Evolutionary conservation across 768 basidiomycete species (phyloP).

Genomic region (Russula emetica): DNA sequence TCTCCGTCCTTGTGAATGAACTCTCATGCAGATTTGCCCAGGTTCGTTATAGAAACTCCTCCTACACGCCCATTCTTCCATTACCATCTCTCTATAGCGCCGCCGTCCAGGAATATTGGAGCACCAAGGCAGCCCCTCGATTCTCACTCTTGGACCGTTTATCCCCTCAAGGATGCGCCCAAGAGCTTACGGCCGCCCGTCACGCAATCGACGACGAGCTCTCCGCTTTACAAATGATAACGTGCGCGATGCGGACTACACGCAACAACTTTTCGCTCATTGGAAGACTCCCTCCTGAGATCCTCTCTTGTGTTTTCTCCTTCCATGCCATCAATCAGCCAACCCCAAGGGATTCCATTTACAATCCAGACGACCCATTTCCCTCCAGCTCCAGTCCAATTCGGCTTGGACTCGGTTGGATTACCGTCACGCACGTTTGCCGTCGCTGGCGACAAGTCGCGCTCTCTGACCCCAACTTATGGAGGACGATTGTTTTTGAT

Average conservation of each 20-base stretch:
- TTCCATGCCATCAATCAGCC: conserved; percentile 2
- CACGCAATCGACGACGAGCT: conserved; percentile 3
- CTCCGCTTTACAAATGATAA: not conserved
- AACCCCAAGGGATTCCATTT: not conserved
- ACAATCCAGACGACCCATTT: not conserved
- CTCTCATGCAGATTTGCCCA: not conserved
- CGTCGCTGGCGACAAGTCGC: conserved; percentile 12
- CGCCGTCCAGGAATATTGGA: not conserved
- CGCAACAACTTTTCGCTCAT: conserved; percentile 7
- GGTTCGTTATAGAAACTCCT: not conserved
- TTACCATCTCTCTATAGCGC: not conserved
- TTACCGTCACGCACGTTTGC: conserved; percentile 14
- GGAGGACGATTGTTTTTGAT: not conserved
- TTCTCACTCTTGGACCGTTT: not conserved
- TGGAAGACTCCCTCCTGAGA: conserved; percentile 8
- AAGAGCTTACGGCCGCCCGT: not conserved
- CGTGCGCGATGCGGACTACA: not conserved
- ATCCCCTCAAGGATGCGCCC: not conserved
- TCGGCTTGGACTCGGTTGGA: conserved; percentile 7
- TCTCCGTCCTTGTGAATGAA: not conserved
- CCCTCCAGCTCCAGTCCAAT: not conserved
- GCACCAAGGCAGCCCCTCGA: not conserved
- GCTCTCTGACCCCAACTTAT: not conserved
- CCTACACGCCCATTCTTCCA: not conserved
- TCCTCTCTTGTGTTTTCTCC: conserved; percentile 9